Percentiles rank a stretch among this genome's conserved stretches.
Conservation (phyloP, 2,329 filamentous ascomycete species). For the Colletotrichum noveboracense region DNA sequence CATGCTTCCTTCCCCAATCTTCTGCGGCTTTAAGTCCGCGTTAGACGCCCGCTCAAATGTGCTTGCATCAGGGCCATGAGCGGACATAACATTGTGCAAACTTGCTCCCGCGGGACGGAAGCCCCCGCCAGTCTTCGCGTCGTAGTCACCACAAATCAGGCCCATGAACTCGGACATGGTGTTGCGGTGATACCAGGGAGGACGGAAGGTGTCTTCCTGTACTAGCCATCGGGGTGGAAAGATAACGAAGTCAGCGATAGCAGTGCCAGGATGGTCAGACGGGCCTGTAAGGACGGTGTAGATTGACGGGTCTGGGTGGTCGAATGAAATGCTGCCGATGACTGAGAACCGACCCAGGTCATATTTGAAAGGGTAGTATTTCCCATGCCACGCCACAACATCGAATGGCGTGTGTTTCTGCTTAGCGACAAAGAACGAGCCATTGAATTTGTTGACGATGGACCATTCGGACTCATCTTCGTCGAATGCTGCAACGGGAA, state of each 20-base stretch:
- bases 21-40: constrained; percentile 45
- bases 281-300: constrained; percentile 64
- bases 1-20: constrained; percentile 50
- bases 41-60: constrained; percentile 52
- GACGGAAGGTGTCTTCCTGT: constrained; percentile 60
- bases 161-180: constrained; percentile 55
- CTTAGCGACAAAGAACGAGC: constrained; percentile 60
- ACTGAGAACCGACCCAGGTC: constrained; percentile 69
- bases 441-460: constrained; percentile 63
- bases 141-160: constrained; percentile 48
- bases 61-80: constrained; percentile 53
- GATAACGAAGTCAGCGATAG: constrained; percentile 63
- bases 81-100: constrained; percentile 64
- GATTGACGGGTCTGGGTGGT: constrained; percentile 70
- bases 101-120: constrained; percentile 49
- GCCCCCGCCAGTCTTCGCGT: constrained; percentile 50
- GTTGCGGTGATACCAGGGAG: constrained; percentile 63
- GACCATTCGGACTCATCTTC: constrained; percentile 49
- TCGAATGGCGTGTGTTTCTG: constrained; percentile 70
- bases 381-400: constrained; percentile 72
- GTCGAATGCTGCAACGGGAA: constrained; percentile 64
- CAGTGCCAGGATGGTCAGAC: constrained; percentile 54
- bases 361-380: constrained; percentile 72
- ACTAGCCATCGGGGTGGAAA: constrained; percentile 67
- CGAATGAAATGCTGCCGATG: constrained; percentile 66